Evolutionary conservation across 495 filamentous ascomycete genomes (phyloP).

Genomic region (Xylaria venustula): DNA sequence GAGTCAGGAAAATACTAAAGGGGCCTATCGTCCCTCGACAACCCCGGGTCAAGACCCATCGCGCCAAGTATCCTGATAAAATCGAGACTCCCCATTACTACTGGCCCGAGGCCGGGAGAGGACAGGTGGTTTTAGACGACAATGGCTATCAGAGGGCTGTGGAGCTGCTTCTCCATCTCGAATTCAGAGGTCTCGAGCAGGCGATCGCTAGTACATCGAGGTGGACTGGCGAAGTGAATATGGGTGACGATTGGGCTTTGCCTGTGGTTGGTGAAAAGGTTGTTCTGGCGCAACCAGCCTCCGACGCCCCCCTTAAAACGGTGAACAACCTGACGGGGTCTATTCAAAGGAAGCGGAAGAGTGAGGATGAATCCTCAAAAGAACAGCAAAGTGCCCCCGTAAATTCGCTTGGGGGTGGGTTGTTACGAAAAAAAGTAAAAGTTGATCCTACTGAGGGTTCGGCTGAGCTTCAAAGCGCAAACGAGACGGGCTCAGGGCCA

Average conservation of each 20-base stretch:
- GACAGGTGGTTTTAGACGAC: slow-evolving; percentile 66
- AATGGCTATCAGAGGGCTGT: slow-evolving; percentile 73
- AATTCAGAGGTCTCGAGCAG: slow-evolving; percentile 73
- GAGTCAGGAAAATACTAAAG: slow-evolving; percentile 43
- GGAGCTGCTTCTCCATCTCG: slow-evolving; percentile 76
- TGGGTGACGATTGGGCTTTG: slow-evolving; percentile 49
- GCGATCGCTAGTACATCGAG: slow-evolving; percentile 65
- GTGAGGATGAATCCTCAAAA: slow-evolving; percentile 7
- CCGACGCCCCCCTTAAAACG: neutral
- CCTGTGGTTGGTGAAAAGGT: slow-evolving; percentile 34
- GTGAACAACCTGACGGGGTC: slow-evolving; percentile 36
- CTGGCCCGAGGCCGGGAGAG: slow-evolving; percentile 68
- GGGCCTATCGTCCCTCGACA: slow-evolving; percentile 53
- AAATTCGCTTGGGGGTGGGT: slow-evolving; percentile 35
- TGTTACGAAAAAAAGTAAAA: slow-evolving; percentile 70
- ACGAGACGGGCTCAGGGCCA: slow-evolving; percentile 7
- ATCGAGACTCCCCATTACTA: slow-evolving; percentile 59
- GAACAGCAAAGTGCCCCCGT: slow-evolving; percentile 14
- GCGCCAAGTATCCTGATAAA: slow-evolving; percentile 35
- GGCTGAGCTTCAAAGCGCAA: neutral
- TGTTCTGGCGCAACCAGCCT: slow-evolving; percentile 12
- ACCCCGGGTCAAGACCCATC: slow-evolving; percentile 56
- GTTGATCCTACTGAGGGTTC: neutral
- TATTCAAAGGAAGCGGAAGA: slow-evolving; percentile 39
- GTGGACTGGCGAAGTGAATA: slow-evolving; percentile 60